Base-by-base conservation (phyloP, 2,329 filamentous ascomycete genomes). In the Neobulgaria alba region DNA sequence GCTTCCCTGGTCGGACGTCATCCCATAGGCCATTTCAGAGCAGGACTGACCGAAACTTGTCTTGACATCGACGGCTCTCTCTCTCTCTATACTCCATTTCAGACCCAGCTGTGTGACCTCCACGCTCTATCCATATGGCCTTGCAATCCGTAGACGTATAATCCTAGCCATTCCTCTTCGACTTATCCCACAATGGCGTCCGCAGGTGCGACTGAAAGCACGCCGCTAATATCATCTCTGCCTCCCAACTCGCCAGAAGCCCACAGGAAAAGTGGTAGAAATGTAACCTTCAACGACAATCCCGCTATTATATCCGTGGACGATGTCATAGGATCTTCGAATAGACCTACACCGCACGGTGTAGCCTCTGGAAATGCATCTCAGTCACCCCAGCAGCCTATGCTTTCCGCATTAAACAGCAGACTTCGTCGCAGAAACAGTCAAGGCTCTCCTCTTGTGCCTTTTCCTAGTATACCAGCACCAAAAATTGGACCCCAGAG, bases 401-500 rank as follows among this genome's bases (percentile, higher is more conserved):
- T 85, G 63, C 75, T 95, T 17, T 79, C 87, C 4, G 77, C 83
- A 3, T 67, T 95, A 52, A 95, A 95, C 64, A 90, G 72, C 72
- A 94, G 89, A 64, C 71, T 95, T 34, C 81, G 86, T 40, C 73
- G 90, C 56, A 77, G 89, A 50, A 92, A 95, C 57, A 94, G 86
- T 62, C 82, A 87, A 55, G 82, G 85, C 39, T 59, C 63, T 26
- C 61, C 63, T 40, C 52, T 62, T 29, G 53, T 58, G 18, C 54
- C 64, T 26, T 58, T 64, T 5, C 56, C 63, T 10, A 51, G 57
- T 19, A 49, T 46, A 4, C 56, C 56, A 21, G 46, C 59, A 2
- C 64, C 74, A 38, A 95, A 96, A 65, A 87, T 95, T 43, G 92
- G 92, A 2, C 90, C 92, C 0, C 92, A 98, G 61, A 72, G 92